Evolutionary conservation across 2,329 filamentous ascomycete genomes (phyloP), one percentile per base, ranked within the genome.

Genomic region (Fusarium chlamydosporum): DNA sequence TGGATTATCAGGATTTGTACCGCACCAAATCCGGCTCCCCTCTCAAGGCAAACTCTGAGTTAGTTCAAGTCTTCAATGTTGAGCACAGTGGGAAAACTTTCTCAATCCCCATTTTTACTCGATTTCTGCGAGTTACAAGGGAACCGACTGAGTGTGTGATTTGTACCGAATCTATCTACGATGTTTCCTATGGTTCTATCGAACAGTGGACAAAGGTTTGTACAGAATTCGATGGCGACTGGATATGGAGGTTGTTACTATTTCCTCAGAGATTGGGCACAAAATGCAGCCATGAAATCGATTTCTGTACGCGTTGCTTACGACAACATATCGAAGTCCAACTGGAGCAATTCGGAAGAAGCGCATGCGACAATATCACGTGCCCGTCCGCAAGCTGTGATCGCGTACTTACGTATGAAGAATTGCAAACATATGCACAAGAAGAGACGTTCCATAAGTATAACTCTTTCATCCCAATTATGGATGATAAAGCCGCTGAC

Each of bases 221-320:
- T 26, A 27, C 33, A 1, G 53, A 55, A 2, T 58, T 62, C 27
- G 26, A 51, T 10, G 58, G 58, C 5, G 48, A 65, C n/a, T 65
- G 62, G 62, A 65, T 58, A 33, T 65, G 62, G 62, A 65, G 26
- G 23, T 35, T 65, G 18, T 46, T 65, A 6, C 12, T 50, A 15
- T 59, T 66, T 31, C 59, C 54, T 3, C 38, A 54, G 7, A 65
- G 62, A 20, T 23, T 65, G 7, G 29, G 38, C n/a, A 16, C 23
- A 15, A 18, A 35, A 4, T 65, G 62, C 13, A 51, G 9, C 11
- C 62, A 65, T 37, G 31, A 34, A 4, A 62, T 65, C 15, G 53
- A 59, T 15, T 63, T 65, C 27, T 65, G 62, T 27, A 63, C 43
- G 0, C 9, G 15, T 7, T 63, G 59, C 31, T 12, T 63, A 7